Conservation (phyloP, 306 rosid species). For the Abrus precatorius region DNA sequence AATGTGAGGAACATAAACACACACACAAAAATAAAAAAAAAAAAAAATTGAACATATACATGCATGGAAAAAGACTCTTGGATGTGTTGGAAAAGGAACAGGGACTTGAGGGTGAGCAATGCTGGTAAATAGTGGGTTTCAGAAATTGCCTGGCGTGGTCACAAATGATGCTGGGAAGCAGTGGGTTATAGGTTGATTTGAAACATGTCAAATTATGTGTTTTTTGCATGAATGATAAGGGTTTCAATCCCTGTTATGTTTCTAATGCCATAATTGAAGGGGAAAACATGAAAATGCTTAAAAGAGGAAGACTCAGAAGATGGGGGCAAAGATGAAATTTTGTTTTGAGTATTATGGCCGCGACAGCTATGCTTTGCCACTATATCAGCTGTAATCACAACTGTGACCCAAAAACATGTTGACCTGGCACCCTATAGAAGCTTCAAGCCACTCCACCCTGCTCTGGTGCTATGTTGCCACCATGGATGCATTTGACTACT, state of each 20-base stretch:
- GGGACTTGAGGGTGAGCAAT: not conserved
- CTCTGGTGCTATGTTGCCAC: not conserved
- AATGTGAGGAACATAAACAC: not conserved
- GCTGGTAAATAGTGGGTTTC: not conserved
- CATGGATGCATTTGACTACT: not conserved
- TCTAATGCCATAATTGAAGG: not conserved
- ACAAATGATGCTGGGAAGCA: not conserved
- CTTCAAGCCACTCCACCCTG: not conserved
- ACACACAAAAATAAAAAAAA: not conserved
- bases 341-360: not conserved
- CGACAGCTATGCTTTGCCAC: not conserved
- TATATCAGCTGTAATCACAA: not conserved
- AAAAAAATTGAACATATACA: not conserved
- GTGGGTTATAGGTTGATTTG: not conserved
- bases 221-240: not conserved
- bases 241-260: not conserved
- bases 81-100: slow-evolving; percentile 1
- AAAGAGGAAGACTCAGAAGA: not conserved
- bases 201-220: not conserved
- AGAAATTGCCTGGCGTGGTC: not conserved
- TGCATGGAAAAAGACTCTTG: not conserved
- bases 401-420: not conserved
- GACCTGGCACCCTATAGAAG: not conserved
- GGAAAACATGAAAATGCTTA: not conserved
- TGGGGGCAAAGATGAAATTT: not conserved